These are phyloP conservation scores for Eleusine indica DNA, from an alignment of 176 grass and related monocot genomes.

Conservation along the genomic window DNA sequence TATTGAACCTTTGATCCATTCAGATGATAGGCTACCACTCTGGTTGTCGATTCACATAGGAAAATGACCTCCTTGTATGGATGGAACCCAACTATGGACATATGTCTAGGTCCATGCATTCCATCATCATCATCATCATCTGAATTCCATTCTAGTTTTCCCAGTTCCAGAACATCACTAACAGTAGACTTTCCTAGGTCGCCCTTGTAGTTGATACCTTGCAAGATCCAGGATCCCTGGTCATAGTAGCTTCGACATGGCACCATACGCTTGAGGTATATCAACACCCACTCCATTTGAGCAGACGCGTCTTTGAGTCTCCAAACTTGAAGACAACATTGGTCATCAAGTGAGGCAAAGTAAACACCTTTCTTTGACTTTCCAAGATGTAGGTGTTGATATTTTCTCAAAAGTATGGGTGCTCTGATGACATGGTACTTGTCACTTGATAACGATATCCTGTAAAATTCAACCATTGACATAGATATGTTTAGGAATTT, in stretches of 20 bases:
- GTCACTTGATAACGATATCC: background rate
- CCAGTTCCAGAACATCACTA: no score
- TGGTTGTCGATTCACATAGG: background rate
- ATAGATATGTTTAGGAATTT: no score
- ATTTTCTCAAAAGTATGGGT: background rate
- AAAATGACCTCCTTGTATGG: background rate
- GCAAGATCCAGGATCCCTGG: background rate
- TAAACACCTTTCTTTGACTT: background rate
- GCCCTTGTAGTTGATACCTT: background rate
- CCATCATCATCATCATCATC: no score
- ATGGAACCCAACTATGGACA: background rate
- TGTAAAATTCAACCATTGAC: no score
- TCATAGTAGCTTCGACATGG: background rate
- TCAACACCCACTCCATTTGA: background rate
- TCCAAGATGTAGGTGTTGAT: background rate
- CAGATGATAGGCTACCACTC: background rate
- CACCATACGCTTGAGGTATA: background rate
- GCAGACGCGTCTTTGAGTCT: background rate
- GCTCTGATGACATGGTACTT: background rate
- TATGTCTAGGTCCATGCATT: background rate
- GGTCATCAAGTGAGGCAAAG: background rate
- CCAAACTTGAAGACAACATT: background rate
- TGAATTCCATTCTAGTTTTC: no score
- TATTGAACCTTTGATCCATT: background rate
- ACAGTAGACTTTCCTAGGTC: background rate